A percentile compares a stretch with the other conserved stretches of the same genome.
These are phyloP conservation scores for Beauveria australis DNA, from an alignment of 2,329 filamentous ascomycete genomes.

Conservation along the genomic window DNA sequence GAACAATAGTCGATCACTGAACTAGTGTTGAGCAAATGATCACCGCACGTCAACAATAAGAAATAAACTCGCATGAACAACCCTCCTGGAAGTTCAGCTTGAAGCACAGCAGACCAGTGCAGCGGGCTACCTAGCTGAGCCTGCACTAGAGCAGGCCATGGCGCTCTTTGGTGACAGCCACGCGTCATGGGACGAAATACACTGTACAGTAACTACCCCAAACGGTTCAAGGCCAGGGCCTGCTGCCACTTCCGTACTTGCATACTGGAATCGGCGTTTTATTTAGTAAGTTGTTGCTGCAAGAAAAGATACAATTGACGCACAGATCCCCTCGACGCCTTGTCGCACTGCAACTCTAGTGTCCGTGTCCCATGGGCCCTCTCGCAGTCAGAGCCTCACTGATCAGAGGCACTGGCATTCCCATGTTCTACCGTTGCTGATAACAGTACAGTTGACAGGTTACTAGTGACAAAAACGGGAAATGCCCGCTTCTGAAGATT, in stretches of 20 bases:
- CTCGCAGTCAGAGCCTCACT: background rate
- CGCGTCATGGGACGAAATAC: constrained; percentile 8
- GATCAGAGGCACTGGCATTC: background rate
- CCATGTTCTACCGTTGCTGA: background rate
- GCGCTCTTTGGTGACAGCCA: background rate
- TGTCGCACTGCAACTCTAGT: constrained; percentile 2
- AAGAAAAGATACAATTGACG: background rate
- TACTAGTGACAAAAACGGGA: background rate
- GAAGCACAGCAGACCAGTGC: background rate
- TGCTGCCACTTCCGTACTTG: background rate
- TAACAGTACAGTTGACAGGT: background rate
- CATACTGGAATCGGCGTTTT: background rate
- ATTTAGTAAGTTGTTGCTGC: background rate
- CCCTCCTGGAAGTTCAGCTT: background rate
- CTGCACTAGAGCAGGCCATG: background rate
- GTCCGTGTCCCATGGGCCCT: constrained; percentile 4
- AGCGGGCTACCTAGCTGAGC: too few species aligned
- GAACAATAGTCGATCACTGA: background rate
- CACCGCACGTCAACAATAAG: background rate
- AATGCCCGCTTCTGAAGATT: background rate
- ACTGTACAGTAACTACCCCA: background rate
- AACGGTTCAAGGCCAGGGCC: background rate
- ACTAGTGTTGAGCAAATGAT: background rate
- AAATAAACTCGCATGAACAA: background rate
- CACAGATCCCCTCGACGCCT: constrained; percentile 7